These are phyloP conservation scores for Fistulifera pelliculosa DNA, from an alignment of 108 stramenopile genomes.

Conservation along the genomic window DNA sequence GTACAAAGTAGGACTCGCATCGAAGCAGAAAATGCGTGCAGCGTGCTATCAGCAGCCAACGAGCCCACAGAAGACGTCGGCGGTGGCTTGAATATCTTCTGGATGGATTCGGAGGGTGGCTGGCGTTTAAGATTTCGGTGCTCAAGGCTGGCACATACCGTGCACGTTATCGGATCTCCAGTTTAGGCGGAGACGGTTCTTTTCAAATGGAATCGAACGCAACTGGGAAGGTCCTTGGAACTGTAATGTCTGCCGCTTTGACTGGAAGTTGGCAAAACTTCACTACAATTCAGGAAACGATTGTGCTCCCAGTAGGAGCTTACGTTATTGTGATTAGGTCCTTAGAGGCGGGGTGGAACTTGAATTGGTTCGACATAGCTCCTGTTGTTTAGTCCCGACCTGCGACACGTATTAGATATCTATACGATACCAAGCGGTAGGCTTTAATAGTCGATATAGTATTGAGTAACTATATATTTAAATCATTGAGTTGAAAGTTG, in stretches of 20 bases:
- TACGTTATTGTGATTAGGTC: not conserved
- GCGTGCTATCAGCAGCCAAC: not conserved
- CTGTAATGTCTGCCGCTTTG: not conserved
- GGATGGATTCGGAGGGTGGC: not conserved
- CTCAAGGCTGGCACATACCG: not conserved
- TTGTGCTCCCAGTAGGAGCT: not conserved
- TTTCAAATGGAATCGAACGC: not conserved
- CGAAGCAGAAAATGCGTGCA: not conserved
- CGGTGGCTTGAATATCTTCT: not conserved
- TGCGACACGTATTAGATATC: too few species aligned
- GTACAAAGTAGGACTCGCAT: not conserved
- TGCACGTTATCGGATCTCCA: not conserved
- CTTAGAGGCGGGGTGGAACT: not conserved
- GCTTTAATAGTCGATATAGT: too few species aligned
- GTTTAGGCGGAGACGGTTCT: not conserved
- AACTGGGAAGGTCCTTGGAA: not conserved
- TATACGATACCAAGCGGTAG: too few species aligned
- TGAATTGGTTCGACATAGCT: not conserved
- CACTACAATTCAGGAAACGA: not conserved
- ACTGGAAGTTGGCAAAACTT: not conserved
- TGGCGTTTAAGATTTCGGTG: not conserved
- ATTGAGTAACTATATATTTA: too few species aligned
- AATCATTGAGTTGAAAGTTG: too few species aligned
- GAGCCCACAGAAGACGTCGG: not conserved
- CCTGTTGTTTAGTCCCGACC: too few species aligned